phyloP scores from a whole-genome alignment of 441 rosid species.

The Brassica hybrid region DNA sequence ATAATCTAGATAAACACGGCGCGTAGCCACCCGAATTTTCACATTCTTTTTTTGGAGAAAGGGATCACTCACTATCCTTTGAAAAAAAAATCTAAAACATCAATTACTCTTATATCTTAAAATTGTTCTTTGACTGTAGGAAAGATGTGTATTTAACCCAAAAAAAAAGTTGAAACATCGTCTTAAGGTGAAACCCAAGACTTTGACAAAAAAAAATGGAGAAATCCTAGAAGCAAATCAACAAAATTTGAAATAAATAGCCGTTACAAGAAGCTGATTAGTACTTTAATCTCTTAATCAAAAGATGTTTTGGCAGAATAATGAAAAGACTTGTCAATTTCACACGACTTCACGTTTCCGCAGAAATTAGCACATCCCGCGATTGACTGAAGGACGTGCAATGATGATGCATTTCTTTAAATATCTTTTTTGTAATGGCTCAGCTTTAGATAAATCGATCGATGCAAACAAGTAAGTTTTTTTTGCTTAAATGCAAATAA shows the following conservation, averaged over 20 bases:
- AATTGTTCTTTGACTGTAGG: too few species aligned
- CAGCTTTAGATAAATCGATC: slow-evolving; percentile 4
- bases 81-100: too few species aligned
- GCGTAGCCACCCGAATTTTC: too few species aligned
- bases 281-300: too few species aligned
- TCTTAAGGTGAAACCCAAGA: neutral
- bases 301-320: neutral
- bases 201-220: too few species aligned
- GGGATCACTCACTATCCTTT: too few species aligned
- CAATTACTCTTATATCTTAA: too few species aligned
- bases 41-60: too few species aligned
- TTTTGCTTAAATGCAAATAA: neutral
- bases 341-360: slow-evolving; percentile 38
- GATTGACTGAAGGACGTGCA: slow-evolving; percentile 33
- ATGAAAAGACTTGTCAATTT: neutral
- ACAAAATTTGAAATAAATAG: slow-evolving; percentile 22
- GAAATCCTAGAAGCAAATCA: neutral
- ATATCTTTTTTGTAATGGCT: neutral
- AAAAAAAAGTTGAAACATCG: slow-evolving; percentile 2
- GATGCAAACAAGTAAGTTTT: neutral
- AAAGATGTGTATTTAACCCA: too few species aligned
- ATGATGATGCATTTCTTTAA: slow-evolving; percentile 7
- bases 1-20: too few species aligned
- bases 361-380: slow-evolving; percentile 10
- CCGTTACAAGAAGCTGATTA: slow-evolving; percentile 38